Evolutionary conservation across 1,139 yeast genomes (phyloP), one percentile per base, ranked within the genome.

Genomic region (Insectozyma bohioensis): DNA sequence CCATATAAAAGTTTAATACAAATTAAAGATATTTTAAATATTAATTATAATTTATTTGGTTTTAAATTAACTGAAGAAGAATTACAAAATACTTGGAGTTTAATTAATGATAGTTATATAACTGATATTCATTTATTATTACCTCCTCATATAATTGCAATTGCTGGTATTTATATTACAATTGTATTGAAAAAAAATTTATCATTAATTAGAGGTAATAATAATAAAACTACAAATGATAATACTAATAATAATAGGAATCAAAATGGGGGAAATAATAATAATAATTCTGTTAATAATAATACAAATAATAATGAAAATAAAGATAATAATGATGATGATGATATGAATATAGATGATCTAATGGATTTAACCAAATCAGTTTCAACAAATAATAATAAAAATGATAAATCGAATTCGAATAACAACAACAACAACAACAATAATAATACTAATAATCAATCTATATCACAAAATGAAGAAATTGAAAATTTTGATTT

Each of bases 71-170:
- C 75, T 1, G 72, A 79, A 2, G 92, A 84, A 35, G 97, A 90
- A 49, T 54, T 84, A 24, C 96, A 90, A 51, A 79, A 85, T 31
- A 69, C 86, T 4, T 90, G 97, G 97, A 83, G 95, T 2, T 68
- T 90, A 39, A 75, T 92, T 31, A 92, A 90, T 53, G 98, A 92
- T 53, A 78, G 92, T 43, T 90, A 85, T 56, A 80, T 87, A 31
- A 86, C 96, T 1, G 97, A 92, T 52, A 63, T 87, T 22, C 90
- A 86, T 38, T 59, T 92, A 34, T 56, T 88, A 10, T 80, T 78
- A 44, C 94, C 97, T 0, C 98, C 98, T 0, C 96, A 88, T 57
- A 76, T 88, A n/a, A 75, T 88, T 10, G 95, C 97, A 1, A 64
- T 84, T 23, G 79, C 95, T 0, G 77, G 95, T n/a, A 62, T 90